These are phyloP conservation scores for Rosa hybrid DNA, from an alignment of 331 rosid species.

Conservation along the genomic window DNA sequence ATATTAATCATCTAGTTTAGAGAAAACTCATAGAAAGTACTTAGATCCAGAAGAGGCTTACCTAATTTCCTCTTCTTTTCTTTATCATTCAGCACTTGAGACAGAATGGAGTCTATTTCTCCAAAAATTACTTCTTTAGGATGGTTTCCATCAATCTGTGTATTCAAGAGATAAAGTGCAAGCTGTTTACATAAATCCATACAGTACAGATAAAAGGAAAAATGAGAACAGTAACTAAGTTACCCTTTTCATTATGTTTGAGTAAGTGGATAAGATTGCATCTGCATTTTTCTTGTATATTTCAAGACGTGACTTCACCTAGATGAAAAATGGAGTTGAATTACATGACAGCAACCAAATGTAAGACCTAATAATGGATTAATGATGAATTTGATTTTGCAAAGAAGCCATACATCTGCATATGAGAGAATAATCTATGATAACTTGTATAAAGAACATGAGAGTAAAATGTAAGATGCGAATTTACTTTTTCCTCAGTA, in stretches of 20 bases:
- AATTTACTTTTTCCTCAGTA: conserved; percentile 69
- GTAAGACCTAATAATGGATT: background rate
- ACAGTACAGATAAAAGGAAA: conserved; percentile 13
- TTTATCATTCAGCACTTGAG: conserved; percentile 54
- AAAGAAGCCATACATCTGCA: background rate
- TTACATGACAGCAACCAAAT: conserved; percentile 17
- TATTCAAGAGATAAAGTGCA: conserved; percentile 24
- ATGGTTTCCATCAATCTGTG: conserved; percentile 78
- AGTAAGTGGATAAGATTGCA: conserved; percentile 66
- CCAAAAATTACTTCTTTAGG: conserved; percentile 66
- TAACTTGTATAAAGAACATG: background rate
- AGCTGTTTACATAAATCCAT: conserved; percentile 4
- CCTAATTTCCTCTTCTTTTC: conserved; percentile 45
- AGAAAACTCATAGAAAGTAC: conserved; percentile 16
- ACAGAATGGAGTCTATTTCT: conserved; percentile 65
- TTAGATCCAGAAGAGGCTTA: conserved; percentile 22
- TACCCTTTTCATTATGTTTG: conserved; percentile 68
- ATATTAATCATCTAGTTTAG: background rate
- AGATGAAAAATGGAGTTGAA: conserved; percentile 10
- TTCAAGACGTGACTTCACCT: conserved; percentile 82
- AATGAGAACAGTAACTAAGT: conserved; percentile 10
- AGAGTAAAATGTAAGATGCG: conserved; percentile 3
- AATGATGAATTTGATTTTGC: background rate
- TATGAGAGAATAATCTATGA: background rate
- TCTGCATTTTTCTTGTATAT: conserved; percentile 81